phyloP scores from a whole-genome alignment of 1,139 yeast species.

The Tardiomyces blankii region DNA sequence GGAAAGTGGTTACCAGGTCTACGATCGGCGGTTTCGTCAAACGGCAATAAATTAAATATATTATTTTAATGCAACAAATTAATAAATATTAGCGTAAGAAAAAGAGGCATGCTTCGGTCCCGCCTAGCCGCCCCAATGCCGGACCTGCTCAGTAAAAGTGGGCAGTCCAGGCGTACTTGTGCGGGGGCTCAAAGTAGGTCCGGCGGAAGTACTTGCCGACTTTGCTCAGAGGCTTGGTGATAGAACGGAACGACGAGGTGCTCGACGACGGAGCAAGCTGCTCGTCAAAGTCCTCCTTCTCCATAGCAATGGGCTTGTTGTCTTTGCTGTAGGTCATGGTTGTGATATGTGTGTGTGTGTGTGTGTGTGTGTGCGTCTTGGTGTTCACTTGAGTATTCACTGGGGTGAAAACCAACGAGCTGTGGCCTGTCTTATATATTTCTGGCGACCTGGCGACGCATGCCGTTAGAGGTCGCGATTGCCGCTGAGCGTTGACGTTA shows the following conservation, averaged over 20 bases:
- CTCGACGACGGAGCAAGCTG: neutral
- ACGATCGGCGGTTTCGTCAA: too few relatives aligned
- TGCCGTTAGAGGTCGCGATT: neutral
- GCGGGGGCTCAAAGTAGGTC: neutral
- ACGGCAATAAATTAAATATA: too few relatives aligned
- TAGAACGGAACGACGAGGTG: neutral
- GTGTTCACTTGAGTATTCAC: too few relatives aligned
- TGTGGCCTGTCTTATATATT: neutral
- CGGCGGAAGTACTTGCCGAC: neutral
- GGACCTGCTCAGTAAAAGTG: neutral
- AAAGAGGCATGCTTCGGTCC: too few relatives aligned
- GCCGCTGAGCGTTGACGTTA: neutral
- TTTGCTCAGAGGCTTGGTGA: neutral
- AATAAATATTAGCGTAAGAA: too few relatives aligned
- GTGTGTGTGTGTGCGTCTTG: too few relatives aligned
- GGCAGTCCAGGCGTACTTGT: neutral
- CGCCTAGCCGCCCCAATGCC: too few relatives aligned
- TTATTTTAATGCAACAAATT: too few relatives aligned
- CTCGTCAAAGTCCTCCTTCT: neutral
- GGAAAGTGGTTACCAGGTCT: too few relatives aligned
- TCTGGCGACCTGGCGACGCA: neutral
- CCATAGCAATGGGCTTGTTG: neutral
- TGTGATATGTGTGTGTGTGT: too few relatives aligned
- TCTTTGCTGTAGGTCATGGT: neutral
- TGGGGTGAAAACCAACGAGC: neutral